Evolutionary conservation across 176 grass and related monocot genomes (phyloP).

Genomic region (Microstegium vimineum): DNA sequence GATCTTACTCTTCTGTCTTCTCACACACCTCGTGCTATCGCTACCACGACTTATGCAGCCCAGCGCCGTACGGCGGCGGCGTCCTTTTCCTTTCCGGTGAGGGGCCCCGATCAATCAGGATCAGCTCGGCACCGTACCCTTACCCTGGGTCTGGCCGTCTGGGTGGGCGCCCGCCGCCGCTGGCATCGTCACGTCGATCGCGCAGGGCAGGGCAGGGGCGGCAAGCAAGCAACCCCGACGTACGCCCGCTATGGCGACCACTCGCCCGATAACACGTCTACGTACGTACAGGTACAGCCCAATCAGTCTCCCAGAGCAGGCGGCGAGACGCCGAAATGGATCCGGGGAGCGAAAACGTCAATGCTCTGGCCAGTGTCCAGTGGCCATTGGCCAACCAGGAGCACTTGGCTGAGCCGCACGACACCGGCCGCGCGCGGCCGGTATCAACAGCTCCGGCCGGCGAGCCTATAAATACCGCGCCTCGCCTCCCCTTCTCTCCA

Average conservation of each 20-base stretch:
- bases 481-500: conserved; percentile 1
- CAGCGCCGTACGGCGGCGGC: conserved; percentile 10
- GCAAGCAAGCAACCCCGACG: conserved; percentile 2
- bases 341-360: not conserved
- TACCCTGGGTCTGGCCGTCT: not conserved
- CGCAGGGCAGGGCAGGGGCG: not conserved
- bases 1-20: not conserved
- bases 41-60: not conserved
- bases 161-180: not conserved
- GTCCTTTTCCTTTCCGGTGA: conserved; percentile 24
- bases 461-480: conserved; percentile 17
- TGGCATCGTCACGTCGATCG: not conserved
- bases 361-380: not conserved
- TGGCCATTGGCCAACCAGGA: not conserved
- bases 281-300: too few species aligned
- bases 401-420: not conserved
- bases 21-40: not conserved
- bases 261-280: not conserved
- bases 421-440: not conserved
- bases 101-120: not conserved
- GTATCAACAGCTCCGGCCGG: not conserved
- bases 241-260: not conserved
- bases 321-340: not conserved
- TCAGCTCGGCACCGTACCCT: not conserved
- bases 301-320: too few species aligned